Conservation (phyloP, 805 yeast genomes). For the Candida sithepensis region DNA sequence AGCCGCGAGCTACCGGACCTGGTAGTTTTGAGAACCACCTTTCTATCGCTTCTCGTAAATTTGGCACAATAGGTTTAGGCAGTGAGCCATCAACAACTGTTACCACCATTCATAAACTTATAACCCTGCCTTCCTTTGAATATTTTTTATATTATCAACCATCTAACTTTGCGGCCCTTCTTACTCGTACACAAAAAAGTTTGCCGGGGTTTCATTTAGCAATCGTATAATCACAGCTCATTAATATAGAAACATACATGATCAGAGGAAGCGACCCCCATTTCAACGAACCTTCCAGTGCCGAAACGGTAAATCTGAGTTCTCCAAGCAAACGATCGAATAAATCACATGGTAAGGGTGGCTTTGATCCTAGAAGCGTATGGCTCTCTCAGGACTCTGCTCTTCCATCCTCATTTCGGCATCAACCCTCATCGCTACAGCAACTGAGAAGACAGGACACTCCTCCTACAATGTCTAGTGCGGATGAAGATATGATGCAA, state of each 20-base stretch:
- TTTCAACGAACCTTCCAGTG: not conserved
- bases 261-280: too few species aligned
- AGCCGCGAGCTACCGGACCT: not conserved
- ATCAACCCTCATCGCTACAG: not conserved
- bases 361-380: constrained; percentile 3
- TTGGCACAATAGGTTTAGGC: too few species aligned
- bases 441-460: constrained; percentile 1
- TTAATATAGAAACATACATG: too few species aligned
- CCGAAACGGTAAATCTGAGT: not conserved
- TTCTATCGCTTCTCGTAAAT: too few species aligned
- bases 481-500: constrained; percentile 1
- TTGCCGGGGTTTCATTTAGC: too few species aligned
- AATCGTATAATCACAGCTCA: too few species aligned
- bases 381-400: not conserved
- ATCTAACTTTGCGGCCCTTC: too few species aligned
- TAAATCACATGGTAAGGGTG: not conserved
- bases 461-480: not conserved
- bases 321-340: not conserved
- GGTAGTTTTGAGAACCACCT: not conserved
- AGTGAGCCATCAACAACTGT: too few species aligned
- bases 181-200: too few species aligned
- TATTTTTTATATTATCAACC: too few species aligned
- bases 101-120: too few species aligned
- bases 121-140: too few species aligned
- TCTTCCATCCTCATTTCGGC: not conserved